phyloP scores from a whole-genome alignment of 1,139 yeast species.

The Kurtzmaniella quercitrusa region DNA sequence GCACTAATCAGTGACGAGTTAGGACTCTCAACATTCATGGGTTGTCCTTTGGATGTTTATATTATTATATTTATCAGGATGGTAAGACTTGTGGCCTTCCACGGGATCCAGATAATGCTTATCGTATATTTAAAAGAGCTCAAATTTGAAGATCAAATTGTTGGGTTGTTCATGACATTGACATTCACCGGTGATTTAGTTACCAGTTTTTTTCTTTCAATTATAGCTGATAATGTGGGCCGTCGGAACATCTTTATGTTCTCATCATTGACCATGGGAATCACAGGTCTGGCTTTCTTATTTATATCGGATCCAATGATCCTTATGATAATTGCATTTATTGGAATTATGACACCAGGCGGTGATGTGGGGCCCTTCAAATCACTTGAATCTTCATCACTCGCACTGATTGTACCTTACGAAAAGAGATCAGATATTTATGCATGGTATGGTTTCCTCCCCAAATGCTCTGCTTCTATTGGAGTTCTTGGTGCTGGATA shows the following conservation, averaged over 20 bases:
- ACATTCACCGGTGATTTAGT: conserved; percentile 38
- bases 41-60: conserved; percentile 26
- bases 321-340: conserved; percentile 22
- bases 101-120: conserved; percentile 38
- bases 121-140: conserved; percentile 33
- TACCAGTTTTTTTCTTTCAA: conserved; percentile 27
- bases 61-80: conserved; percentile 29
- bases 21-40: conserved; percentile 23
- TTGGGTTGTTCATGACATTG: conserved; percentile 37
- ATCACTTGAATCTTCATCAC: conserved; percentile 36
- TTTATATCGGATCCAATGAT: conserved; percentile 18
- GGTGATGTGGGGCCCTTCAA: conserved; percentile 45
- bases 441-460: conserved; percentile 41
- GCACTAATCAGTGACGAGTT: conserved; percentile 16
- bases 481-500: conserved; percentile 32
- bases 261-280: conserved; percentile 25
- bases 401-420: conserved; percentile 29
- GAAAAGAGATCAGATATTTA: conserved; percentile 36
- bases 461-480: conserved; percentile 32
- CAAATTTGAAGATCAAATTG: conserved; percentile 25
- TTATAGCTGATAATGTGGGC: conserved; percentile 34
- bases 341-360: conserved; percentile 42
- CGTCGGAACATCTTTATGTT: conserved; percentile 25
- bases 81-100: conserved; percentile 37
- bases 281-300: conserved; percentile 28